These are phyloP conservation scores for Phlebopus sp. DNA, from an alignment of 1,284 basidiomycete genomes.

Conservation along the genomic window DNA sequence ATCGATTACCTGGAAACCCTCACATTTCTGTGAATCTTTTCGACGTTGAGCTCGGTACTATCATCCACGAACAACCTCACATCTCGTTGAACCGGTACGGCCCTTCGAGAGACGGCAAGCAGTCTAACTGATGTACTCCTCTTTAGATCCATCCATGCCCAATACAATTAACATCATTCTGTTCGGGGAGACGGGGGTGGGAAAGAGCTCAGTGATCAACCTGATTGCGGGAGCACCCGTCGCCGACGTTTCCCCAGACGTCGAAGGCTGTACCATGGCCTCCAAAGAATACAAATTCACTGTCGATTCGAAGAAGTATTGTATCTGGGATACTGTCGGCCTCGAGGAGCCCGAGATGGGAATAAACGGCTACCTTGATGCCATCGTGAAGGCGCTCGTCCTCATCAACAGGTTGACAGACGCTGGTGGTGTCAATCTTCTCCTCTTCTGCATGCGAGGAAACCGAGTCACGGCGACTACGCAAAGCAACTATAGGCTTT, in stretches of 20 bases:
- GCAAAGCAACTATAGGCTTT: constrained; percentile 27
- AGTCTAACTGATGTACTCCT: too few species aligned
- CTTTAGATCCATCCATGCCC: too few species aligned
- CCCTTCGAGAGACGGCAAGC: too few species aligned
- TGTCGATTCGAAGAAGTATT: neutral
- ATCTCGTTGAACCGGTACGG: too few species aligned
- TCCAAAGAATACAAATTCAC: neutral
- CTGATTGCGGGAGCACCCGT: constrained; percentile 3
- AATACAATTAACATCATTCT: constrained; percentile 1
- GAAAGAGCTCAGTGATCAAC: constrained; percentile 9
- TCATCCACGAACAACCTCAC: too few species aligned
- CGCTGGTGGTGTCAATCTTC: constrained; percentile 24
- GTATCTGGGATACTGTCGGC: constrained; percentile 31
- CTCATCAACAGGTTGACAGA: constrained; percentile 23
- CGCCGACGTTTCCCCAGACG: constrained; percentile 1
- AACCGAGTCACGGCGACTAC: constrained; percentile 23
- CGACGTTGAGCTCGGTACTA: too few species aligned
- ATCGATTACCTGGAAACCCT: too few species aligned
- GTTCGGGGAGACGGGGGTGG: constrained; percentile 7
- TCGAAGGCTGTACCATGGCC: constrained; percentile 1
- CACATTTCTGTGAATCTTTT: too few species aligned
- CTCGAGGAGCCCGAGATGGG: constrained; percentile 25
- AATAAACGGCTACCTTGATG: constrained; percentile 20
- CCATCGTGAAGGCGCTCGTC: constrained; percentile 25
- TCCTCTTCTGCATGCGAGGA: constrained; percentile 30